Conservation (phyloP, 2,329 filamentous ascomycete genomes). For the Neopestalotiopsis sp. region DNA sequence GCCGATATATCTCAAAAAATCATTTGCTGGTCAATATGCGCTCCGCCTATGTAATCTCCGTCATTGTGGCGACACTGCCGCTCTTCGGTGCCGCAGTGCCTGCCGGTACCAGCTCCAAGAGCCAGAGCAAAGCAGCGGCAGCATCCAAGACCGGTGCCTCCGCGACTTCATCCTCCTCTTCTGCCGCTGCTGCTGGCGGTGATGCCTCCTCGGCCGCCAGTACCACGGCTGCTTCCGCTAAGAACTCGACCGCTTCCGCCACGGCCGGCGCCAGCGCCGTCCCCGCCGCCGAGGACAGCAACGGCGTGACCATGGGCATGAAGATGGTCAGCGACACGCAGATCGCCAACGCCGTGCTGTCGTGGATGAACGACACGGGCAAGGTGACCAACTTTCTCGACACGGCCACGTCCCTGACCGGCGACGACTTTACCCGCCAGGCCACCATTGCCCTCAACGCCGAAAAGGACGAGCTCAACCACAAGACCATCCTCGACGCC, state of each 20-base stretch:
- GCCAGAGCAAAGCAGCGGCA: neutral
- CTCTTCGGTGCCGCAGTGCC: constrained; percentile 9
- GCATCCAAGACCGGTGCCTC: constrained; percentile 2
- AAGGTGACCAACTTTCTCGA: constrained; percentile 29
- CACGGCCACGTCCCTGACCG: constrained; percentile 26
- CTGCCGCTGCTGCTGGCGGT: neutral
- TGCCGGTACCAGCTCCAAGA: constrained; percentile 1
- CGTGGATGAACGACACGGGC: constrained; percentile 27
- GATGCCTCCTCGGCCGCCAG: neutral
- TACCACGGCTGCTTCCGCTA: neutral
- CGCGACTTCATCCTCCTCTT: neutral
- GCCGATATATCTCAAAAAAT: neutral
- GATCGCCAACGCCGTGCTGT: constrained; percentile 27
- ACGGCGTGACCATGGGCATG: constrained; percentile 15
- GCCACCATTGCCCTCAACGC: constrained; percentile 30
- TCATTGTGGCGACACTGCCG: neutral
- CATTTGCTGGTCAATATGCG: constrained; percentile 16
- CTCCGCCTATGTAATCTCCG: constrained; percentile 4
- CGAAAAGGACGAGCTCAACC: constrained; percentile 30
- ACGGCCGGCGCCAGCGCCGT: neutral
- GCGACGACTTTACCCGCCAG: constrained; percentile 27
- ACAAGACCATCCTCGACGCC: constrained; percentile 28
- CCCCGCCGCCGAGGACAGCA: neutral
- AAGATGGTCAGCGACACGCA: constrained; percentile 22
- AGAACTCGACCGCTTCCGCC: constrained; percentile 3